phyloP scores from a whole-genome alignment of 768 basidiomycete species.

The Boletus huronensis region DNA sequence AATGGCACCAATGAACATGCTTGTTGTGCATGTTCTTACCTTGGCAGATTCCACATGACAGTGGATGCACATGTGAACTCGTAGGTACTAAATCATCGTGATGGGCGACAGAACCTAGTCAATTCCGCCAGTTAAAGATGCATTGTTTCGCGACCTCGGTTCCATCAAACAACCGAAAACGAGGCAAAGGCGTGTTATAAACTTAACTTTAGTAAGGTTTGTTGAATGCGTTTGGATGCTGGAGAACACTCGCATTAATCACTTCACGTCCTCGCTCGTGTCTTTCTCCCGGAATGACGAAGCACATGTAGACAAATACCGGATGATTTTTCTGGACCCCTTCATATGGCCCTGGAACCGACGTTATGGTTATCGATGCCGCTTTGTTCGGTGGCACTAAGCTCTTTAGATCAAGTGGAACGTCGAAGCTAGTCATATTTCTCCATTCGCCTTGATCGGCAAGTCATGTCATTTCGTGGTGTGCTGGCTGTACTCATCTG shows the following conservation, averaged over 20 bases:
- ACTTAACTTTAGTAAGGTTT: constrained; percentile 16
- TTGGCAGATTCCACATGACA: not conserved
- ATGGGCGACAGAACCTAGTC: not conserved
- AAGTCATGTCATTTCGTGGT: not conserved
- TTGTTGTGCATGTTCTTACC: not conserved
- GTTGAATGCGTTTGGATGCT: not conserved
- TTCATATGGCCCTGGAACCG: not conserved
- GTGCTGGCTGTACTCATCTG: not conserved
- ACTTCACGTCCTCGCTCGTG: not conserved
- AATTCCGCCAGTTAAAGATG: not conserved
- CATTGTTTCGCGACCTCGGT: constrained; percentile 9
- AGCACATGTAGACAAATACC: not conserved
- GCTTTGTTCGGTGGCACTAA: constrained; percentile 19
- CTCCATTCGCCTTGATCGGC: not conserved
- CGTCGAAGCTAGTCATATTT: not conserved
- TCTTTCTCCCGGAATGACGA: not conserved
- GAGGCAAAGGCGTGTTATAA: constrained; percentile 21
- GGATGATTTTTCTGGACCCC: not conserved
- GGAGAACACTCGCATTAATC: constrained; percentile 3
- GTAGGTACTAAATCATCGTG: not conserved
- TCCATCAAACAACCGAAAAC: constrained; percentile 21
- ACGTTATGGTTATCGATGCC: not conserved
- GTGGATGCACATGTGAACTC: not conserved
- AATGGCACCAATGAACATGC: not conserved
- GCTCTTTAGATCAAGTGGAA: constrained; percentile 3